These are phyloP conservation scores for Mentha longifolia DNA, from an alignment of 257 asterid species.

Conservation along the genomic window DNA sequence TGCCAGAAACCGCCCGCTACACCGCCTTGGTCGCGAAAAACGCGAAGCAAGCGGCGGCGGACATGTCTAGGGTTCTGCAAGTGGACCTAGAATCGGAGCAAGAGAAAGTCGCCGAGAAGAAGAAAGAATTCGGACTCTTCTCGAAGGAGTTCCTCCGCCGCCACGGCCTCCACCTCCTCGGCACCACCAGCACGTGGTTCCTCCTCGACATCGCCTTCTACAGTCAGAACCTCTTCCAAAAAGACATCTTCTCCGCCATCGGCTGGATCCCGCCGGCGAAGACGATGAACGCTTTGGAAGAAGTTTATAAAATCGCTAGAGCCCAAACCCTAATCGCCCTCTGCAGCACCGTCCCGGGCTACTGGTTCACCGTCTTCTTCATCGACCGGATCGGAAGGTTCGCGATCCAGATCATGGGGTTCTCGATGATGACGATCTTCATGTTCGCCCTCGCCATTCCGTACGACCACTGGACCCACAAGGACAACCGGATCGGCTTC, in stretches of 20 bases:
- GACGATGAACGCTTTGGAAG: constrained; percentile 59
- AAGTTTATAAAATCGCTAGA: constrained; percentile 50
- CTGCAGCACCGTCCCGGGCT: constrained; percentile 62
- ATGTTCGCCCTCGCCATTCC: constrained; percentile 64
- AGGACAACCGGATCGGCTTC: constrained; percentile 53
- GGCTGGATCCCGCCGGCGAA: constrained; percentile 62
- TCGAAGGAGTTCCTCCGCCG: constrained; percentile 45
- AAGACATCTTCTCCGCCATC: constrained; percentile 55
- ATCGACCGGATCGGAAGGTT: constrained; percentile 58
- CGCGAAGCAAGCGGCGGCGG: constrained; percentile 51
- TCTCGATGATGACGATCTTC: constrained; percentile 59
- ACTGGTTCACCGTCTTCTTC: constrained; percentile 62
- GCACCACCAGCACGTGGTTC: constrained; percentile 62
- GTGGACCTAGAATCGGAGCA: constrained; percentile 46
- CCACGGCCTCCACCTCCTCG: constrained; percentile 57
- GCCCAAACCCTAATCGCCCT: constrained; percentile 66
- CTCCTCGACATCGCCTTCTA: constrained; percentile 58
- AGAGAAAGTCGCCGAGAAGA: constrained; percentile 11
- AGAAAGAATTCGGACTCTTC: constrained; percentile 46
- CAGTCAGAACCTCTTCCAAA: constrained; percentile 60
- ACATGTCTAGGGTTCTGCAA: constrained; percentile 59
- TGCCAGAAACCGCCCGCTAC: constrained; percentile 73
- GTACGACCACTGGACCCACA: constrained; percentile 54
- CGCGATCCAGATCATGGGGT: constrained; percentile 57
- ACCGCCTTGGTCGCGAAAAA: constrained; percentile 59